Evolutionary conservation across 805 yeast species (phyloP), one percentile per base, ranked within the genome.

Genomic region (Scheffersomyces amazonensis): DNA sequence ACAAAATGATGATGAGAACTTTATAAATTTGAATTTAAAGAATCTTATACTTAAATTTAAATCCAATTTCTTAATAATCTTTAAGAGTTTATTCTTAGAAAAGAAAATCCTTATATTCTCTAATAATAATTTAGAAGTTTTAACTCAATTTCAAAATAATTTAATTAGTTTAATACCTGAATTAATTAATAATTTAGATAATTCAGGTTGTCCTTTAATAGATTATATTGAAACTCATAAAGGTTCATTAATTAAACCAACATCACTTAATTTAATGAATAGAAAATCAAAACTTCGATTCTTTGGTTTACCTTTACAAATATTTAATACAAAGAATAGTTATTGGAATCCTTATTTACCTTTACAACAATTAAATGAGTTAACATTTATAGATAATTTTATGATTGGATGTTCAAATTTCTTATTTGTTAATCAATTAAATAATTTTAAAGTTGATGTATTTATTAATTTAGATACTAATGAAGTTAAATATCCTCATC

Each of bases 261-360:
- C 78, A 4, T 77, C 88, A 11, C 71, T 91, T 43, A 81, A 78
- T 48, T 79, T 95, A 5, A 82, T 87, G 41, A 90, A 88, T 58
- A 66, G 96, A 35, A 71, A 74, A 44, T 86, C 96, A 0, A 72
- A 90, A 56, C 64, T 91, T 28, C 65, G 76, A 23, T 93, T 87
- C 55, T 75, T 88, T 53, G 99, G 98, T 0, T 68, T 93, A 22
- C 99, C 99, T 0, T 66, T 93, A 35, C 90, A 84, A 49, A 60
- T 89, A 1, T 93, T 93, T 61, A 88, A 88, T 35, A 69, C 74
- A 6, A 76, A 78, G 48, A 95, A 95, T 31, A 89, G 95, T 1
- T 73, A 91, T 42, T 90, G 95, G 71, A 83, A 84, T 49, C 98
- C 99, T 2, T 93, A 91, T 62, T 73, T 90, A n/a, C 95, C 98